Conservation (phyloP, 257 asterid genomes). For the Solanum tarijense region DNA sequence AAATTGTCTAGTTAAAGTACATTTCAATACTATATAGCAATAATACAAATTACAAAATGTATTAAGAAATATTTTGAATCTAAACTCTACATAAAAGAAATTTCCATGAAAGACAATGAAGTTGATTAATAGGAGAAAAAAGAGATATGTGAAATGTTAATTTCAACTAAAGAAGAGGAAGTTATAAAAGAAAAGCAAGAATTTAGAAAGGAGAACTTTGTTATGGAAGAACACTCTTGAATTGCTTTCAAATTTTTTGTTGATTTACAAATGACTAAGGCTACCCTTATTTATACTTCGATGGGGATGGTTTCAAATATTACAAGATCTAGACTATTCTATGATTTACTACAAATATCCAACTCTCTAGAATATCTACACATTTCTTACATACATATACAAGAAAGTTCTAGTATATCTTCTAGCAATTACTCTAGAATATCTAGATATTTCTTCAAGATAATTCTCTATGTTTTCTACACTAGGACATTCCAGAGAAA, state of each 20-base stretch:
- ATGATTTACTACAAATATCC: no score
- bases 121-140: background rate
- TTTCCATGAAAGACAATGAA: background rate
- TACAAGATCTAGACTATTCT: background rate
- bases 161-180: background rate
- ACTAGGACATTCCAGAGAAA: background rate
- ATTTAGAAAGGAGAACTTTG: background rate
- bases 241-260: no score
- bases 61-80: background rate
- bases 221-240: background rate
- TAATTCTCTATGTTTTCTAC: background rate
- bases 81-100: background rate
- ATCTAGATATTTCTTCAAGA: no score
- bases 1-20: background rate
- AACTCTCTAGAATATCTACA: background rate
- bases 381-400: no score
- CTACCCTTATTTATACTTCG: accelerated
- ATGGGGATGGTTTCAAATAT: background rate
- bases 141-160: background rate
- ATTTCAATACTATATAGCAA: background rate
- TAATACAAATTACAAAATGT: background rate
- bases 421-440: background rate
- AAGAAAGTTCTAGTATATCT: background rate
- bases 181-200: background rate
- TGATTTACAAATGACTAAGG: background rate